phyloP scores from a whole-genome alignment of 2,329 filamentous ascomycete genomes.

The Aspergillus brunneoviolaceus region DNA sequence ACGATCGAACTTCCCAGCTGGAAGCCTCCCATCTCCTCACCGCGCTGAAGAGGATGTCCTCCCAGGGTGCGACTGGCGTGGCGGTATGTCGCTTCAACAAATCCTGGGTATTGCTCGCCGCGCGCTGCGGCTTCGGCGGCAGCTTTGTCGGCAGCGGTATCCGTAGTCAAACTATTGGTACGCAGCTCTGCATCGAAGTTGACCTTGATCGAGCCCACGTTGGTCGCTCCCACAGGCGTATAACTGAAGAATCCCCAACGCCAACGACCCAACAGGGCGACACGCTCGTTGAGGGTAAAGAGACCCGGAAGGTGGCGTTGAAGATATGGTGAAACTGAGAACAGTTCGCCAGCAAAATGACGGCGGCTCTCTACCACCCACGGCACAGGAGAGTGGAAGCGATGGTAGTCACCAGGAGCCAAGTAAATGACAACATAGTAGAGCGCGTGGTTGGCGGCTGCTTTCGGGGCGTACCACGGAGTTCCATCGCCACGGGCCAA shows the following conservation, averaged over 20 bases:
- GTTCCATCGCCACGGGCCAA: slow-evolving; percentile 65
- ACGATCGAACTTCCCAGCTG: slow-evolving; percentile 94
- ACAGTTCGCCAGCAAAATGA: slow-evolving; percentile 97
- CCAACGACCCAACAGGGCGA: slow-evolving; percentile 91
- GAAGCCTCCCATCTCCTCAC: slow-evolving; percentile 98
- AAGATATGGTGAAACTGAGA: slow-evolving; percentile 90
- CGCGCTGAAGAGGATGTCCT: slow-evolving; percentile 78
- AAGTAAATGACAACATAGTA: slow-evolving; percentile 97
- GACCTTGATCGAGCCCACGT: slow-evolving; percentile 93
- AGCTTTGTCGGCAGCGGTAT: slow-evolving; percentile 84
- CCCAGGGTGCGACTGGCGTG: slow-evolving; percentile 73
- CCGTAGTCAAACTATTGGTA: slow-evolving; percentile 86
- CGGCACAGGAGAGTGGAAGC: slow-evolving; percentile 90
- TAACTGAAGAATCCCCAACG: slow-evolving; percentile 97
- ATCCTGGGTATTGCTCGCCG: slow-evolving; percentile 85
- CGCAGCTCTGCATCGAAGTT: slow-evolving; percentile 95
- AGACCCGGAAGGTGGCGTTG: slow-evolving; percentile 89
- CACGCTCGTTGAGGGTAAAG: slow-evolving; percentile 94
- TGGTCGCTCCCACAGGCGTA: slow-evolving; percentile 93
- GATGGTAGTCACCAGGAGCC: slow-evolving; percentile 95
- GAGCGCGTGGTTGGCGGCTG: slow-evolving; percentile 63
- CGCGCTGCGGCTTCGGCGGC: slow-evolving; percentile 73
- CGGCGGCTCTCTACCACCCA: slow-evolving; percentile 94
- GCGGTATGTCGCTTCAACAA: slow-evolving; percentile 85
- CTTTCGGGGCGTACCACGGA: slow-evolving; percentile 70